Conservation (phyloP, 148 eudicot species). For the Pharnaceum exiguum region DNA sequence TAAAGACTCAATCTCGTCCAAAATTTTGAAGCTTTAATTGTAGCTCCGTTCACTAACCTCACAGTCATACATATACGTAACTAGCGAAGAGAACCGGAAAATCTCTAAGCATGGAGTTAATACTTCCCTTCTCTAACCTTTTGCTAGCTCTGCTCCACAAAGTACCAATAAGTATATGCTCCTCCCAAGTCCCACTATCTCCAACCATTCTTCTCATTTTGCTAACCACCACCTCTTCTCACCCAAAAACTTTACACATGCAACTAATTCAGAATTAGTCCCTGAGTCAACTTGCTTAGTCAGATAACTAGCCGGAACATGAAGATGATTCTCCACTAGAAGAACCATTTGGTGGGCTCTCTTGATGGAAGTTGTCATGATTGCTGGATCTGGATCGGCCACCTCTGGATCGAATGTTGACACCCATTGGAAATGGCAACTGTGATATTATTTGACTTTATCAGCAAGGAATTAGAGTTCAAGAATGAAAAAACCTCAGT, state of each 20-base stretch:
- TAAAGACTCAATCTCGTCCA: conserved; percentile 18
- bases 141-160: not conserved
- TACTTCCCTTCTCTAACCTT: conserved; percentile 2
- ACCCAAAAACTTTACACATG: not conserved
- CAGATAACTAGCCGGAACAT: conserved; percentile 53
- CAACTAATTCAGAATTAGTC: conserved; percentile 28
- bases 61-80: not conserved
- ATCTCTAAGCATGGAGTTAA: conserved; percentile 6
- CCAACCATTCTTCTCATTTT: not conserved
- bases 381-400: conserved; percentile 39
- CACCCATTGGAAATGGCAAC: conserved; percentile 91
- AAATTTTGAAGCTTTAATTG: conserved; percentile 40
- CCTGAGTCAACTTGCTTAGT: conserved; percentile 31
- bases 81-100: conserved; percentile 9
- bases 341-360: conserved; percentile 32
- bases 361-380: conserved; percentile 48
- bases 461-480: not conserved
- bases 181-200: not conserved
- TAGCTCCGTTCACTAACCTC: conserved; percentile 23
- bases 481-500: too few species aligned
- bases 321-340: conserved; percentile 46
- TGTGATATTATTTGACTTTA: conserved; percentile 23
- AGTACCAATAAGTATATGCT: not conserved
- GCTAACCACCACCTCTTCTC: not conserved
- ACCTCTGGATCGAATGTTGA: conserved; percentile 47